Evolutionary conservation across 2,329 filamentous ascomycete species (phyloP).

Genomic region (Purpureocillium takamizusanense): DNA sequence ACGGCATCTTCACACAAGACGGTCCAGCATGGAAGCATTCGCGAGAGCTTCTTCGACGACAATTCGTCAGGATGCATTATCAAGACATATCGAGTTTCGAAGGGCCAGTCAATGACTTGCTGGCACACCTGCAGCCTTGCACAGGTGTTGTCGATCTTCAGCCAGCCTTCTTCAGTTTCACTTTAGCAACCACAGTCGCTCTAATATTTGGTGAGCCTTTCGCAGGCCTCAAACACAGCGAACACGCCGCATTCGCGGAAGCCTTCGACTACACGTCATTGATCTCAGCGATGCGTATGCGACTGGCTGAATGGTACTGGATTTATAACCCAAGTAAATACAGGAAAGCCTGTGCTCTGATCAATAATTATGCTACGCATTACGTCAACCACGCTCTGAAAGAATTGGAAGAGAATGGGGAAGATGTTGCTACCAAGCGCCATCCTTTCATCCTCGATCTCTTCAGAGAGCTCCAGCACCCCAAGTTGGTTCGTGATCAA

Average conservation of each 20-base stretch:
- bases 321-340: background rate
- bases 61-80: slow-evolving; percentile 2
- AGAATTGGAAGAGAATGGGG: background rate
- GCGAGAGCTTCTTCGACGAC: slow-evolving; percentile 2
- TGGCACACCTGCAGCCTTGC: background rate
- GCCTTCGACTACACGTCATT: background rate
- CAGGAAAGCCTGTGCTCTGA: background rate
- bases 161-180: background rate
- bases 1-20: slow-evolving; percentile 4
- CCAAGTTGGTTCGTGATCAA: background rate
- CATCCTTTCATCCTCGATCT: background rate
- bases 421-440: background rate
- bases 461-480: background rate
- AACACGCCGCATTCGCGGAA: background rate
- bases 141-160: background rate
- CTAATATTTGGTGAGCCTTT: background rate
- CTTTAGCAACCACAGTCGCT: background rate
- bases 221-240: background rate
- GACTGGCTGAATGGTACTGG: background rate
- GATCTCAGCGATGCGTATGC: background rate
- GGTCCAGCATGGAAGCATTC: slow-evolving; percentile 3
- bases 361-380: background rate
- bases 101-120: background rate
- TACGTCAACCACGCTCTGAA: background rate
- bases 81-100: background rate